Percentiles rank a stretch among this genome's conserved stretches.
phyloP scores from a whole-genome alignment of 2,329 filamentous ascomycete species.

The Paramyrothecium sp. region DNA sequence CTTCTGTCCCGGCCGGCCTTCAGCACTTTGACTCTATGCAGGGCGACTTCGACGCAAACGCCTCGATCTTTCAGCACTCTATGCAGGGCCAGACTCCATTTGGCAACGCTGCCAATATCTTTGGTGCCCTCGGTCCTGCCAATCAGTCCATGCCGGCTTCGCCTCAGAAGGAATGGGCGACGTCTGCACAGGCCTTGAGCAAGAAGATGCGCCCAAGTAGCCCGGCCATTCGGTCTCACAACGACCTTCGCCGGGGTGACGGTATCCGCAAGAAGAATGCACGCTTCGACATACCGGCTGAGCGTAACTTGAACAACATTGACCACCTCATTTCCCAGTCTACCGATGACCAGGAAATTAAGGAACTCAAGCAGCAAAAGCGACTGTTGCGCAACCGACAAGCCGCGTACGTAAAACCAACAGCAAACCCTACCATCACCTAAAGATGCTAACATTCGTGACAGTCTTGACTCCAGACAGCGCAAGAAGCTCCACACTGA shows the following conservation, averaged over 20 bases:
- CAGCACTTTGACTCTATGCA: conserved; percentile 61
- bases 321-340: conserved; percentile 88
- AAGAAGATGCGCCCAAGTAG: conserved; percentile 67
- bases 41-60: conserved; percentile 52
- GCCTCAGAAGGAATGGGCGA: conserved; percentile 59
- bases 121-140: conserved; percentile 46
- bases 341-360: conserved; percentile 88
- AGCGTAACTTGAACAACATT: conserved; percentile 92
- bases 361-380: conserved; percentile 98
- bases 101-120: conserved; percentile 52
- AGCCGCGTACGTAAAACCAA: conserved; percentile 70
- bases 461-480: conserved; percentile 89
- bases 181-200: conserved; percentile 45
- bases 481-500: conserved; percentile 98
- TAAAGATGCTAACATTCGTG: conserved; percentile 11
- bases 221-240: conserved; percentile 70
- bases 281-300: conserved; percentile 92
- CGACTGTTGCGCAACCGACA: conserved; percentile 91
- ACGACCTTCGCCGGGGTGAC: conserved; percentile 74
- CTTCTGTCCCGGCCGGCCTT: conserved; percentile 72
- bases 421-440: not conserved
- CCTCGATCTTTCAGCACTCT: conserved; percentile 52
- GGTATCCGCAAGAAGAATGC: conserved; percentile 99
- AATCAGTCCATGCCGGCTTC: conserved; percentile 53
- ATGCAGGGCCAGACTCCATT: conserved; percentile 56